These are phyloP conservation scores for Toxoplasma gondii DNA, from an alignment of 169 alveolate genomes.

Conservation along the genomic window DNA sequence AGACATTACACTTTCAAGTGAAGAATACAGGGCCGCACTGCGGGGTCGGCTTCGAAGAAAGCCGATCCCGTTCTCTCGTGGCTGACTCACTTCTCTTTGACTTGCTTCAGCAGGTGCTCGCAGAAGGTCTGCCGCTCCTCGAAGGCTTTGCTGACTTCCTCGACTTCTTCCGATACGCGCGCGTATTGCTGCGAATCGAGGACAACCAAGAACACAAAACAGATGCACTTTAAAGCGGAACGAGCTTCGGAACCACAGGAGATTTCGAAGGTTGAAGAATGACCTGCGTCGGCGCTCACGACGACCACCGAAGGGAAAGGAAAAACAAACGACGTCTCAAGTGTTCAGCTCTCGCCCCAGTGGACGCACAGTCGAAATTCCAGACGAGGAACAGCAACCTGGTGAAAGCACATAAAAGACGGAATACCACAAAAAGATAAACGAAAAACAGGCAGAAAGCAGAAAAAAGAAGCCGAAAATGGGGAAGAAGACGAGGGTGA, in stretches of 20 bases:
- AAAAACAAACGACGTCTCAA: not conserved
- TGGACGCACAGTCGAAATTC: not conserved
- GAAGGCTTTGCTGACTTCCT: conserved; percentile 59
- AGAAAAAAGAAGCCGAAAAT: not conserved
- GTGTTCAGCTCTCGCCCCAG: not conserved
- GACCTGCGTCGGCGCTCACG: too few species aligned
- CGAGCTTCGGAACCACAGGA: not conserved
- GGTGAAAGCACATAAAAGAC: too few species aligned
- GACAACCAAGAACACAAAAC: too few species aligned
- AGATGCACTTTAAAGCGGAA: not conserved
- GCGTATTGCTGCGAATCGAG: conserved; percentile 52
- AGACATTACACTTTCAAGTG: too few species aligned
- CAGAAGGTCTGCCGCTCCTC: conserved; percentile 60
- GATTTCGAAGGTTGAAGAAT: too few species aligned
- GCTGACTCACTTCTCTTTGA: conserved; percentile 24
- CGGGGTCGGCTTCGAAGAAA: too few species aligned
- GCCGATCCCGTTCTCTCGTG: too few species aligned
- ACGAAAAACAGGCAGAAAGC: too few species aligned
- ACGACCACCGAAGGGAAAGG: not conserved
- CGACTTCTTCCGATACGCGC: conserved; percentile 60
- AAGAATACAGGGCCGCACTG: too few species aligned
- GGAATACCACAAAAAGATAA: too few species aligned
- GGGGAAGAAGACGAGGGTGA: not conserved
- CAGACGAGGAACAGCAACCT: too few species aligned
- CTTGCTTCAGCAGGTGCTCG: conserved; percentile 44